A percentile compares a stretch with the other conserved stretches of the same genome.
Evolutionary conservation across 208 protist species (phyloP).

Genomic region (Tritrichomonas foetus): DNA sequence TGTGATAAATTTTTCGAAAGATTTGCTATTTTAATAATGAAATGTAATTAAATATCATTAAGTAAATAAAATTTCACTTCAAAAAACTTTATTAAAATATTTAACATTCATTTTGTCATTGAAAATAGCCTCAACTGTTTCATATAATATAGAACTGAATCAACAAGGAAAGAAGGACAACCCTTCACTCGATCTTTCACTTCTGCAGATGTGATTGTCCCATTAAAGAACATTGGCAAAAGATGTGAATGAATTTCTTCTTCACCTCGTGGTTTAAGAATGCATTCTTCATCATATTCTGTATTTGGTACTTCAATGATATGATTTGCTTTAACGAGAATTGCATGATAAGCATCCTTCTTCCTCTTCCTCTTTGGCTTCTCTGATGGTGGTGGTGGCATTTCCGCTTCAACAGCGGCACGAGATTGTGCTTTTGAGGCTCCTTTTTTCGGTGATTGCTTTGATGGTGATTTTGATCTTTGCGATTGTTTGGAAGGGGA

Average conservation of each 20-base stretch:
- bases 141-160: not conserved
- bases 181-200: not conserved
- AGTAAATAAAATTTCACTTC: too few species aligned
- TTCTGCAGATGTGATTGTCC: not conserved
- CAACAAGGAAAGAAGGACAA: not conserved
- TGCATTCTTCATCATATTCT: not conserved
- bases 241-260: not conserved
- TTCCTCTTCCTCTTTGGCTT: not conserved
- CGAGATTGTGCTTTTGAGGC: too few species aligned
- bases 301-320: not conserved
- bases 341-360: not conserved
- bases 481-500: too few species aligned
- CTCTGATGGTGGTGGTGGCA: too few species aligned
- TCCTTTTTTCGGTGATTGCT: too few species aligned
- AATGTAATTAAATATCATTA: too few species aligned
- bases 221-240: not conserved
- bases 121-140: slow-evolving; percentile 26
- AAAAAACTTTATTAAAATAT: not conserved
- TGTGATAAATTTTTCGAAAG: too few species aligned
- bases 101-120: not conserved
- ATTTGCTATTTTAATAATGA: too few species aligned
- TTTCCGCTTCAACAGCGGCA: too few species aligned
- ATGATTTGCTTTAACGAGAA: not conserved
- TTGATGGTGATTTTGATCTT: too few species aligned
- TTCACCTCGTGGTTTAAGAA: not conserved